These are phyloP conservation scores for Ceratorhiza oryzae-sativae DNA, from an alignment of 1,284 basidiomycete genomes.

Conservation along the genomic window DNA sequence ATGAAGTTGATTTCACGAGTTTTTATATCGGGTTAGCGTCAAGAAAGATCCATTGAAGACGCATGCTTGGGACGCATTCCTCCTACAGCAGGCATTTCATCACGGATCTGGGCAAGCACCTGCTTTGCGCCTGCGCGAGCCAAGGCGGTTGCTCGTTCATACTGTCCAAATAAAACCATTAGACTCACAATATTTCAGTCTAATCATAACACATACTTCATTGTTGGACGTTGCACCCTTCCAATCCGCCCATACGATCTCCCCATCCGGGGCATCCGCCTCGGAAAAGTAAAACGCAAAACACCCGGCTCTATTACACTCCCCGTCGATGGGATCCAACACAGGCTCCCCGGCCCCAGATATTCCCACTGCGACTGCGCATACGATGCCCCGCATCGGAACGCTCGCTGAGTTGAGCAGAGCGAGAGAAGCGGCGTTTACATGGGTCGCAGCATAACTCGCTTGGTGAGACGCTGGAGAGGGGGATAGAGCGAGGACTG, in stretches of 20 bases:
- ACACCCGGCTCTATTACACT: slow-evolving; percentile 60
- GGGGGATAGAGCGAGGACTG: slow-evolving; percentile 64
- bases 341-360: slow-evolving; percentile 45
- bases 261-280: slow-evolving; percentile 34
- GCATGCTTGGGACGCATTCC: not conserved
- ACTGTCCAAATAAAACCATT: not conserved
- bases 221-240: slow-evolving; percentile 31
- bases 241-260: slow-evolving; percentile 43
- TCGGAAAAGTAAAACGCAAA: slow-evolving; percentile 69
- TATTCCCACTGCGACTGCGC: slow-evolving; percentile 65
- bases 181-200: not conserved
- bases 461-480: slow-evolving; percentile 50
- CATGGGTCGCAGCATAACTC: slow-evolving; percentile 56
- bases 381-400: slow-evolving; percentile 72
- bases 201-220: slow-evolving; percentile 32
- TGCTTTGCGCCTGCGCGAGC: slow-evolving; percentile 22
- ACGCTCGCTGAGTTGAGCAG: slow-evolving; percentile 71
- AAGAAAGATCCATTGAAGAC: slow-evolving; percentile 24
- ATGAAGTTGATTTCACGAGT: slow-evolving; percentile 4
- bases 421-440: slow-evolving; percentile 72
- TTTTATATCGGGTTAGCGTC: not conserved
- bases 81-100: not conserved
- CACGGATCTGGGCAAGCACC: not conserved
- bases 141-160: not conserved
- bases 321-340: slow-evolving; percentile 62